These are phyloP conservation scores for Beauveria pseudobassiana DNA, from an alignment of 2,329 filamentous ascomycete species.

Conservation along the genomic window DNA sequence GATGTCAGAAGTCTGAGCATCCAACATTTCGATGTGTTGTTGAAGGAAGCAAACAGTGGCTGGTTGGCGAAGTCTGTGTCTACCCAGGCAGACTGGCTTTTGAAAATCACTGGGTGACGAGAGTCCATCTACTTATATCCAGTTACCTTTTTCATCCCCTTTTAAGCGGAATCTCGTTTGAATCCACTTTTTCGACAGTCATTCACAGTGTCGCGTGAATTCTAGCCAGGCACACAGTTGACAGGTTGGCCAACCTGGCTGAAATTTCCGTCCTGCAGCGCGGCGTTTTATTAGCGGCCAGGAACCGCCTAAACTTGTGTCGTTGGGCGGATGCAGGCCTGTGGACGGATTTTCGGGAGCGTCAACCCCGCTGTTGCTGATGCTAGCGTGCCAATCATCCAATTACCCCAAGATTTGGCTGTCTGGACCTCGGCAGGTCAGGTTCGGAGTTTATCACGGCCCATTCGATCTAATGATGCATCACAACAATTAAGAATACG, in stretches of 20 bases:
- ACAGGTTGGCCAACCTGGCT: neutral
- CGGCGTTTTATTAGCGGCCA: neutral
- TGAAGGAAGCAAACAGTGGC: neutral
- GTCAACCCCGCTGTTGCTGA: neutral
- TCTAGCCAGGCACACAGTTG: no score
- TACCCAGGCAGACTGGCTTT: neutral
- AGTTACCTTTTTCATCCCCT: neutral
- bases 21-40: neutral
- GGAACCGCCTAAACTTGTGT: neutral
- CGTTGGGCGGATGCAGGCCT: neutral
- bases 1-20: neutral
- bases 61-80: neutral
- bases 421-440: conserved; percentile 1
- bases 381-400: neutral
- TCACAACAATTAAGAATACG: neutral
- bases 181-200: neutral
- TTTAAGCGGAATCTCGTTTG: neutral
- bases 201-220: neutral
- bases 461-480: neutral
- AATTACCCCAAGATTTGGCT: conserved; percentile 8
- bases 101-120: neutral
- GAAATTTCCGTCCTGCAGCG: conserved; percentile 4
- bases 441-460: conserved; percentile 3
- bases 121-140: no score
- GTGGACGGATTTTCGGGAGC: neutral